Evolutionary conservation across 2,329 filamentous ascomycete species (phyloP), one percentile per base, ranked within the genome.

Genomic region (Apiospora sp.): DNA sequence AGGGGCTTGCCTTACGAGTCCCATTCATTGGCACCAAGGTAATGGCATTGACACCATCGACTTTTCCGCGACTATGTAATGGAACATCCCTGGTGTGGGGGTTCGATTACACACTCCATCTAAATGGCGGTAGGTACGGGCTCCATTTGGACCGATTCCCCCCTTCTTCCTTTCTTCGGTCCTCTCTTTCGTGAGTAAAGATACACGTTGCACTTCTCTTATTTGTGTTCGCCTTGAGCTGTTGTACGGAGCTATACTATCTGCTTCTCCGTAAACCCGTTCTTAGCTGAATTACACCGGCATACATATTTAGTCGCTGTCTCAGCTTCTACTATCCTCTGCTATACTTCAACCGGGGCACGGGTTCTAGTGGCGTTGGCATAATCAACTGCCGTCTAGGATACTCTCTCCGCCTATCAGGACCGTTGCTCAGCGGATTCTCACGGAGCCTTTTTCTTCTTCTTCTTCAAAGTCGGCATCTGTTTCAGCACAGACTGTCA

Each of bases 61-160:
- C 34, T 24, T 64, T 61, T 64, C 4, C 13, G 8, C n/a, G 19
- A 41, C 58, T 41, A 64, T 64, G 58, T 41, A 41, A 41, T 64
- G 58, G 58, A 5, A 64, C 58, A 64, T 64, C 58, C 58, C 30
- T 64, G 30, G 58, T 22, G 54, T n/a, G 58, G 58, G 34, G n/a
- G 19, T n/a, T 64, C 58, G 22, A 64, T 64, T 64, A 24, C 30
- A 41, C 34, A 19, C 22, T 64, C 34, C 34, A 41, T 41, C 58
- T n/a, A 64, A 64, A 41, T n/a, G 30, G 58, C 58, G 58, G 58
- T 41, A 64, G 58, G 58, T 64, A 58, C 58, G 34, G 19, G 58
- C 10, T 64, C 34, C 58, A 37, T 41, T 41, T 14, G 34, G 19
- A 8, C 19, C 58, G 14, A 1, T 37, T 41, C n/a, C 24, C 19